Conservation (phyloP, 2,329 filamentous ascomycete genomes). For the Sporothrix variecibatus region DNA sequence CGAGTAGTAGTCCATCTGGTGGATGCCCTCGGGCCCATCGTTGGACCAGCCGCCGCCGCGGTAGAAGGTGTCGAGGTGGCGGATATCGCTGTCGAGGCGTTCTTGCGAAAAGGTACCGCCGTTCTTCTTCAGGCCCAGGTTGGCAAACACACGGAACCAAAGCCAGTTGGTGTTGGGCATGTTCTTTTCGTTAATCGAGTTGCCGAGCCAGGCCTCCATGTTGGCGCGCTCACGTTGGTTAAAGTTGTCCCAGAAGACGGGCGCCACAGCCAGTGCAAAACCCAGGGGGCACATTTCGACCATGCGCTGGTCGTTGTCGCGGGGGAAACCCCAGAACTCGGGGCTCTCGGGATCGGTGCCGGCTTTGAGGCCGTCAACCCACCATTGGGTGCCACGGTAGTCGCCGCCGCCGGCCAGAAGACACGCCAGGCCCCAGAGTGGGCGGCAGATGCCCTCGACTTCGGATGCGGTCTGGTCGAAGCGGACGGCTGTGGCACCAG, state of each 20-base stretch:
- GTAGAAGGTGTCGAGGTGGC: conserved; percentile 78
- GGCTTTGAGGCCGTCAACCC: conserved; percentile 68
- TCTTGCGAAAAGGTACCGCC: conserved; percentile 70
- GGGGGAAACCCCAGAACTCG: conserved; percentile 76
- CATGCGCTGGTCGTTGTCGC: conserved; percentile 79
- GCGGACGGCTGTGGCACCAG: conserved; percentile 70
- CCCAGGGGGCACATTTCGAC: conserved; percentile 82
- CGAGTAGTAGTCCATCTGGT: conserved; percentile 85
- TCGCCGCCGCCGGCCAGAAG: conserved; percentile 68
- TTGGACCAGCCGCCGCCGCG: conserved; percentile 82
- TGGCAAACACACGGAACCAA: conserved; percentile 84
- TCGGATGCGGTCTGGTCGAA: conserved; percentile 78
- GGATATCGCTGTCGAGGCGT: conserved; percentile 71
- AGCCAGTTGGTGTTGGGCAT: conserved; percentile 72
- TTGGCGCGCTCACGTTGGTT: conserved; percentile 63
- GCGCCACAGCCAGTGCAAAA: conserved; percentile 70
- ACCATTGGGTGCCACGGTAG: conserved; percentile 65
- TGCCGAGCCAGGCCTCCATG: conserved; percentile 71
- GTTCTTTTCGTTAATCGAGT: conserved; percentile 75
- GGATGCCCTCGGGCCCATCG: conserved; percentile 75
- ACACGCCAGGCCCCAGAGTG: conserved; percentile 73
- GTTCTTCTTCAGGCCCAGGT: conserved; percentile 74
- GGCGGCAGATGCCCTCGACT: conserved; percentile 73
- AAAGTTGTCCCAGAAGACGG: conserved; percentile 66
- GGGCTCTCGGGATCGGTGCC: conserved; percentile 69